Base-by-base conservation (phyloP, 202 grass and related monocot species). In the Schoenoplectus triqueter region DNA sequence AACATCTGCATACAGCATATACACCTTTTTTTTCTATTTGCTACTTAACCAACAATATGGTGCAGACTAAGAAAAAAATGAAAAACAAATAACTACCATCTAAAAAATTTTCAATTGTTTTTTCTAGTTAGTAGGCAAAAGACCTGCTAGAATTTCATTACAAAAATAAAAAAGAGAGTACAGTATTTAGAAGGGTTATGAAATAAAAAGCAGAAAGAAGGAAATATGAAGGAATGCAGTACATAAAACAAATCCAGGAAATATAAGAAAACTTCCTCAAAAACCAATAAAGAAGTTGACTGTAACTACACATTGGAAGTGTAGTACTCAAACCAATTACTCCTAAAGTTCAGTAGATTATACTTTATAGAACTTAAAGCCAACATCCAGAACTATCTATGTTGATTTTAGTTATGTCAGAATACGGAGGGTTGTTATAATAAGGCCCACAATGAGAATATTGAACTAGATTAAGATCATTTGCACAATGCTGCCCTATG, bases 311-410 rank as follows among this genome's bases (percentile, higher is more conserved):
- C 41, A 14, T 14, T 6, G 40, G 3, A 41, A 69, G 39, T 40
- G 40, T 69, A 5, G 39, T 7, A 45, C 69, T 49, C 69, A 72
- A 48, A 72, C 69, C n/a, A 72, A 72, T 42, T 18, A 48, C 68
- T 31, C 14, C 42, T 5, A 17, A 71, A 72, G 7, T 72, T 48
- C 6, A 69, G 11, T 69, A 69, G 66, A 44, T 68, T 68, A 69
- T 45, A 69, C 40, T 66, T 66, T 66, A 66, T 39, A 66, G 65
- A 69, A 45, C 2, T 44, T 41, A 69, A 44, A 69, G 39, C 11
- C 31, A 39, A 71, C 42, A 72, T 7, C 56, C 61, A 22, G 21
- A 84, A 61, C 52, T 46, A 22, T 56, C 42, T 48, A 73, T 73
- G 51, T 7, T 73, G 68, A 21, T 63, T 83, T 15, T 68, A 64